Conservation (phyloP, 2,329 filamentous ascomycete genomes). For the Neopestalotiopsis rosae region DNA sequence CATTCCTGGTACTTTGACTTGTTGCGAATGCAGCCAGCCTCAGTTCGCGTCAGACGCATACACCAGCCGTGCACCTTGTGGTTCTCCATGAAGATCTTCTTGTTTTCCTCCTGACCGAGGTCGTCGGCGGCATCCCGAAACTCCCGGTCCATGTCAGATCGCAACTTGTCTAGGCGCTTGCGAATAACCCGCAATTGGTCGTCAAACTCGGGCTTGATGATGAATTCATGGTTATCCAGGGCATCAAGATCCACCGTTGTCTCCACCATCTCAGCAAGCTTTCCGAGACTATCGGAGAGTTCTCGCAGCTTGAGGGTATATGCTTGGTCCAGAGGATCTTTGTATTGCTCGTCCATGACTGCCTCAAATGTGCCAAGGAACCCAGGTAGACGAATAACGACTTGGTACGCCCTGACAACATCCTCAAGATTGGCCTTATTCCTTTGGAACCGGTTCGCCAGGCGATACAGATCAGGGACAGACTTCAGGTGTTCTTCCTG, state of each 20-base stretch:
- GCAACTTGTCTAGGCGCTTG: conserved; percentile 86
- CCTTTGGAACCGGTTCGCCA: conserved; percentile 94
- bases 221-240: conserved; percentile 95
- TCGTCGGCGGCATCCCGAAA: conserved; percentile 79
- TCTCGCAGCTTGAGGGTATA: conserved; percentile 86
- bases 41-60: conserved; percentile 88
- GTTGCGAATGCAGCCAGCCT: conserved; percentile 92
- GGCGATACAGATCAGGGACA: conserved; percentile 90
- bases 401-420: conserved; percentile 93
- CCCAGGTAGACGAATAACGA: conserved; percentile 87
- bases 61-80: conserved; percentile 97
- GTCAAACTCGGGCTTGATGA: conserved; percentile 98
- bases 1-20: conserved; percentile 91
- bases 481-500: conserved; percentile 94
- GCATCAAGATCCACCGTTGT: conserved; percentile 96
- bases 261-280: conserved; percentile 97
- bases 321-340: conserved; percentile 81
- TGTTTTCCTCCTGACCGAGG: conserved; percentile 90
- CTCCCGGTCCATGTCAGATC: conserved; percentile 82
- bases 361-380: conserved; percentile 89
- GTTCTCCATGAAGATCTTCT: conserved; percentile 97
- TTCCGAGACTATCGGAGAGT: conserved; percentile 78
- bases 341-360: conserved; percentile 95
- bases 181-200: conserved; percentile 86
- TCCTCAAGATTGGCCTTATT: conserved; percentile 92